Evolutionary conservation across 2,329 filamentous ascomycete species (phyloP).

Genomic region (Fusarium dlaminii): DNA sequence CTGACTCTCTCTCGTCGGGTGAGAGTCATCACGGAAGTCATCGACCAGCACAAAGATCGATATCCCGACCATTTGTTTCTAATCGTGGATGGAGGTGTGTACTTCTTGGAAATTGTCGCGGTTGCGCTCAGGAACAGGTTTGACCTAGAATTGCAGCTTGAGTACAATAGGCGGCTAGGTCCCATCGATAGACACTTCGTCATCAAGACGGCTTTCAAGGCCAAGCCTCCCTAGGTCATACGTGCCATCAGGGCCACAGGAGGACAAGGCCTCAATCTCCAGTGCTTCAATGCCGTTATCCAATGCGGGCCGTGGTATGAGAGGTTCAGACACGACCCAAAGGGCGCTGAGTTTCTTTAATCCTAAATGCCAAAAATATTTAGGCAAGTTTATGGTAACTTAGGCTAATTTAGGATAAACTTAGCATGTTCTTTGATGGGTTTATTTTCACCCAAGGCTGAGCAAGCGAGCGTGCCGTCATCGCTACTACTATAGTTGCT

Average conservation of each 20-base stretch:
- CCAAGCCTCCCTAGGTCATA: not conserved
- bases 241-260: not conserved
- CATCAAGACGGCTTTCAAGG: not conserved
- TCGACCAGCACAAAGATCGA: not conserved
- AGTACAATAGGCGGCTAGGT: not conserved
- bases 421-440: not conserved
- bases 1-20: not conserved
- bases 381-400: not conserved
- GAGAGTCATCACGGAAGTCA: not conserved
- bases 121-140: not conserved
- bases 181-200: not conserved
- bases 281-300: not conserved
- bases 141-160: not conserved
- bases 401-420: not conserved
- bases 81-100: not conserved
- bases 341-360: not conserved
- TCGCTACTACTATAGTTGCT: not conserved
- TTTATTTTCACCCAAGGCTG: too few species aligned
- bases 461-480: not conserved
- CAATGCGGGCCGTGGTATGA: not conserved
- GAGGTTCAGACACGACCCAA: accelerated
- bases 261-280: not conserved
- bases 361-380: not conserved
- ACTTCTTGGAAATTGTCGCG: not conserved
- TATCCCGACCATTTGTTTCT: not conserved